Percentiles rank a stretch among this genome's conserved stretches.
These are phyloP conservation scores for Cicer judaicum DNA, from an alignment of 306 rosid species.

Conservation along the genomic window DNA sequence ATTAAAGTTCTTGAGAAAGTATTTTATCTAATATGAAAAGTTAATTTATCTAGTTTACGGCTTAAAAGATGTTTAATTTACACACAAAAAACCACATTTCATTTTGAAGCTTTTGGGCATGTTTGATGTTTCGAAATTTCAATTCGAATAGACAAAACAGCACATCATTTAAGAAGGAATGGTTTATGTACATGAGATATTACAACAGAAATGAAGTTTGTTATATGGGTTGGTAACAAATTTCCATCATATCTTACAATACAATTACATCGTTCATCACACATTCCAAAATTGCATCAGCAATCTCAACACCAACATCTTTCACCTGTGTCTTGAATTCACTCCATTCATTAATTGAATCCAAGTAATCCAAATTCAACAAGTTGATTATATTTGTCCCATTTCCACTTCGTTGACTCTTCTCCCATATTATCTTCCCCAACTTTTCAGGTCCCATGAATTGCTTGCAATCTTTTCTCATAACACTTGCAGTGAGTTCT, in stretches of 20 bases:
- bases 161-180: slow-evolving; percentile 20
- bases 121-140: not conserved
- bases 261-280: slow-evolving; percentile 56
- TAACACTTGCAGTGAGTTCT: slow-evolving; percentile 53
- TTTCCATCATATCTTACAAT: slow-evolving; percentile 43
- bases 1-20: too few species aligned
- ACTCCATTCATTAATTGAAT: slow-evolving; percentile 61
- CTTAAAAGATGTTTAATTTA: too few species aligned
- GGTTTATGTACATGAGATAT: not conserved
- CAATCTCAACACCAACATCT: slow-evolving; percentile 61
- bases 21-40: too few species aligned
- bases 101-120: not conserved
- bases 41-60: too few species aligned
- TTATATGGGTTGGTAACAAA: slow-evolving; percentile 4
- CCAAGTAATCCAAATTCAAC: slow-evolving; percentile 50
- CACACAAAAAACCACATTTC: too few species aligned
- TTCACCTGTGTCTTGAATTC: slow-evolving; percentile 49
- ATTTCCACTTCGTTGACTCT: slow-evolving; percentile 44
- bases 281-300: slow-evolving; percentile 62
- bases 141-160: not conserved
- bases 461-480: slow-evolving; percentile 38
- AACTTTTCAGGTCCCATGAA: slow-evolving; percentile 57
- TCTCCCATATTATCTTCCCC: slow-evolving; percentile 58
- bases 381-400: slow-evolving; percentile 42
- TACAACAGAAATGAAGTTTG: not conserved